Conservation (phyloP, 1,284 basidiomycete species). For the Trametes hirsuta region DNA sequence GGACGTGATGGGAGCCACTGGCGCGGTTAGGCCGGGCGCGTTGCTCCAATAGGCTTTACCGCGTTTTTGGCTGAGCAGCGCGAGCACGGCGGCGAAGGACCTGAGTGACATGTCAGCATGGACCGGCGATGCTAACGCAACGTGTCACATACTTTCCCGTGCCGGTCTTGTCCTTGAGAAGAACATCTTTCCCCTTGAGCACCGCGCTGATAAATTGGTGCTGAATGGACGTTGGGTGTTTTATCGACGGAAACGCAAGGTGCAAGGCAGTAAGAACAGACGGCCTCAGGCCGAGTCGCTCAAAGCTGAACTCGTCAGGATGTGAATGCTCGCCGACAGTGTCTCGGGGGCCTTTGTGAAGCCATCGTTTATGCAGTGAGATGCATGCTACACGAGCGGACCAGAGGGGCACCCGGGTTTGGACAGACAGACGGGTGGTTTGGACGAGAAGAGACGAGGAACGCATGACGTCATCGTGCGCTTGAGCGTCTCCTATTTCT, state of each 20-base stretch:
- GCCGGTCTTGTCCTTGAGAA: constrained; percentile 71
- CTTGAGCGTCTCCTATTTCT: background rate
- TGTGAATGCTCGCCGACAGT: constrained; percentile 5
- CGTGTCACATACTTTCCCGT: constrained; percentile 67
- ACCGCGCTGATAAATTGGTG: constrained; percentile 64
- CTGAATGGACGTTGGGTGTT: constrained; percentile 62
- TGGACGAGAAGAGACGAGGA: constrained; percentile 18
- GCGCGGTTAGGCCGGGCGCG: background rate
- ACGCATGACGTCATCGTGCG: constrained; percentile 16
- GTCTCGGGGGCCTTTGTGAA: constrained; percentile 16
- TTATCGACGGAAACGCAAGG: constrained; percentile 65
- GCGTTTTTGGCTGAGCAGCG: constrained; percentile 61
- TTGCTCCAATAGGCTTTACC: constrained; percentile 36
- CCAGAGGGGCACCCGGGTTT: constrained; percentile 2
- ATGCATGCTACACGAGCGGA: background rate
- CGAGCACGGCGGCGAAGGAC: constrained; percentile 71
- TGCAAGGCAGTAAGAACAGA: constrained; percentile 50
- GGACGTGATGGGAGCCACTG: constrained; percentile 31
- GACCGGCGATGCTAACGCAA: background rate
- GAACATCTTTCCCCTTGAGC: constrained; percentile 56
- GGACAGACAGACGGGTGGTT: constrained; percentile 6
- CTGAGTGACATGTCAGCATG: constrained; percentile 39
- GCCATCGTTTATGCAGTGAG: background rate
- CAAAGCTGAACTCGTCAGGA: constrained; percentile 22
- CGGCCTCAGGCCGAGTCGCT: constrained; percentile 53